A percentile compares a stretch with the other conserved stretches of the same genome.
Conservation (phyloP, 257 asterid genomes). For the Gardenia jasminoides region DNA sequence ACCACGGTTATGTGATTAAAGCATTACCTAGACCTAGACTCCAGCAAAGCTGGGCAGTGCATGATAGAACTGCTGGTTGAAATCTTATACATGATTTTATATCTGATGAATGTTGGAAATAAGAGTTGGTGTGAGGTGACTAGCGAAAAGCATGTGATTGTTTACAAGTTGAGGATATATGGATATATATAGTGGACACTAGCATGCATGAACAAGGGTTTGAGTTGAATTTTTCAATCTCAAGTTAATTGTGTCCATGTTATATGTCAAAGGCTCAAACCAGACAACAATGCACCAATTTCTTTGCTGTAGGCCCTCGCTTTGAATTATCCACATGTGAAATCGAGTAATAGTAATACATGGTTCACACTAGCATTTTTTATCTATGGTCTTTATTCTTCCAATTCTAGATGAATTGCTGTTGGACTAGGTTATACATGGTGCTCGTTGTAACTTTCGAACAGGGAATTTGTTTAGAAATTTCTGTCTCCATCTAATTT, state of each 20-base stretch:
- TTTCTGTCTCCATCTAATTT: not conserved
- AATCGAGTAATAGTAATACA: not conserved
- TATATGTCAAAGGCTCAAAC: conserved; percentile 1
- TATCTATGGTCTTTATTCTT: not conserved
- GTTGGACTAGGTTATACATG: not conserved
- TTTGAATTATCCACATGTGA: conserved; percentile 11
- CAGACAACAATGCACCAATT: not conserved
- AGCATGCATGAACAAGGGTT: not conserved
- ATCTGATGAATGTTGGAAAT: not conserved
- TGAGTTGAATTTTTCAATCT: not conserved
- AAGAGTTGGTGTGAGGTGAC: not conserved
- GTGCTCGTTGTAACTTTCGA: not conserved
- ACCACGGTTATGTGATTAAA: not conserved
- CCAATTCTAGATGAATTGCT: not conserved
- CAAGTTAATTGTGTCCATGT: not conserved
- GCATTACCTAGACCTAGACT: conserved; percentile 10
- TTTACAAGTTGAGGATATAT: not conserved
- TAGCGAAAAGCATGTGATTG: no score
- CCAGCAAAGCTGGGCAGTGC: not conserved
- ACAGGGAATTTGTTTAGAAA: not conserved
- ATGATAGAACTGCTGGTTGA: not conserved
- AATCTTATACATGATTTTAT: conserved; percentile 7
- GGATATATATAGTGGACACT: not conserved
- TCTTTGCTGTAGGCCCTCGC: not conserved
- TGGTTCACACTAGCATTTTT: not conserved